Evolutionary conservation across 805 yeast species (phyloP), one percentile per base, ranked within the genome.

Genomic region (Yarrowia sp.): DNA sequence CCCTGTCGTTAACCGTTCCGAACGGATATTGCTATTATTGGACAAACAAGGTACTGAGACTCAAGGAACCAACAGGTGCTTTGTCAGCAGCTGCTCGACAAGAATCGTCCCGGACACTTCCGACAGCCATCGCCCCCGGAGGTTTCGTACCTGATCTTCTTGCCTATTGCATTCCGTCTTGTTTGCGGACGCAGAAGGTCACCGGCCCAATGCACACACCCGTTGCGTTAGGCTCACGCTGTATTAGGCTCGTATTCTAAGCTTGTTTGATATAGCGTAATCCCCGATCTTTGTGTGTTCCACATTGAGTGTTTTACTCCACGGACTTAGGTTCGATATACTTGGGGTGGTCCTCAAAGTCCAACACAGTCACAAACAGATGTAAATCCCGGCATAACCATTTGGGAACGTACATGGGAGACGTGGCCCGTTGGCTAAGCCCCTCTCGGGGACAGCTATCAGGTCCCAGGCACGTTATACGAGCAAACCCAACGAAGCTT

Each of bases 141-240:
- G 3, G n/a, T 19, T 15, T 8, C n/a, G 56, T 52, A 38, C 58
- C 58, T 52, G 58, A 52, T 36, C 58, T 52, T 52, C 58, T 52
- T 52, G 20, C 43, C 34, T 14, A 55, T 39, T 20, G 61, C 46
- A 39, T 55, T 55, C 61, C 61, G 46, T 40, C 36, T 15, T 39
- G 43, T 52, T 38, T 36, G 58, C 43, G 58, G 43, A 52, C 58
- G 61, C 61, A 55, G 46, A 33, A 5, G 14, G 61, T 55, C 46
- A 39, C 46, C 61, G 46, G 46, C 61, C 14, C 33, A 55, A 52
- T 38, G 58, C 61, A 40, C 61, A n/a, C 61, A 3, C 46, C 61
- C 61, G 46, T 33, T 47, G 20, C 46, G 30, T 39, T 55, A 55
- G 46, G 61, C 61, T 55, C 46, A 9, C 6, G n/a, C 36, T 55